Evolutionary conservation across 2,329 filamentous ascomycete genomes (phyloP).

Genomic region (Shiraia bambusicola): DNA sequence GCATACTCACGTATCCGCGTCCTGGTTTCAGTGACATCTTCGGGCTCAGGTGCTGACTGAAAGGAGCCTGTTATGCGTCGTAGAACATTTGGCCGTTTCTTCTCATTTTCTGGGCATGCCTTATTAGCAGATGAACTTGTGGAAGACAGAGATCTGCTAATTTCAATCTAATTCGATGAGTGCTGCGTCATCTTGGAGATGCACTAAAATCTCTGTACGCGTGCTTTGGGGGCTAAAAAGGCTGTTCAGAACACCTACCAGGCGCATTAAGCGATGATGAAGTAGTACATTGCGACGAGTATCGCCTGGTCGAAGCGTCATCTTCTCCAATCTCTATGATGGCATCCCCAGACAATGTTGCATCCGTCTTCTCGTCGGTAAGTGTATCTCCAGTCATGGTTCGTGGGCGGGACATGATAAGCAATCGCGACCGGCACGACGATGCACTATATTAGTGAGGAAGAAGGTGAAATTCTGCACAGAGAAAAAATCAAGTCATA

Average conservation of each 20-base stretch:
- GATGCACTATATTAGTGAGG: constrained; percentile 6
- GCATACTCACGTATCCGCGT: constrained; percentile 37
- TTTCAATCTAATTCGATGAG: too few relatives aligned
- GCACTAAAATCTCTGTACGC: neutral
- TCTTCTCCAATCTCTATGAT: constrained; percentile 35
- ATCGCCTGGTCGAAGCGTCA: constrained; percentile 11
- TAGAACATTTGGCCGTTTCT: constrained; percentile 27
- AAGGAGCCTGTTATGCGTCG: constrained; percentile 35
- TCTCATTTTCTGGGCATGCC: constrained; percentile 23
- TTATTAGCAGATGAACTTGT: too few relatives aligned
- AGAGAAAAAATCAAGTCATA: constrained; percentile 14
- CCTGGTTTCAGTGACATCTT: constrained; percentile 32
- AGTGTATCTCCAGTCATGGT: constrained; percentile 38
- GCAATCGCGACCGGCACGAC: neutral
- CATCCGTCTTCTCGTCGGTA: constrained; percentile 28
- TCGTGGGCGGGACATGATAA: constrained; percentile 31
- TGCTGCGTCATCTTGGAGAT: too few relatives aligned
- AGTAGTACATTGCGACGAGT: constrained; percentile 14
- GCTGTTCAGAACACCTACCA: constrained; percentile 25
- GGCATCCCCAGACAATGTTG: constrained; percentile 33
- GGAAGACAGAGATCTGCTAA: too few relatives aligned
- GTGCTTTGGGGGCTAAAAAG: constrained; percentile 16
- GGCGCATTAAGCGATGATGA: constrained; percentile 28
- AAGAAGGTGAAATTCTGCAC: constrained; percentile 5
- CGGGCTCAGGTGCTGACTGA: constrained; percentile 32